Evolutionary conservation across 2,329 filamentous ascomycete genomes (phyloP).

Genomic region (Monilinia aucupariae): DNA sequence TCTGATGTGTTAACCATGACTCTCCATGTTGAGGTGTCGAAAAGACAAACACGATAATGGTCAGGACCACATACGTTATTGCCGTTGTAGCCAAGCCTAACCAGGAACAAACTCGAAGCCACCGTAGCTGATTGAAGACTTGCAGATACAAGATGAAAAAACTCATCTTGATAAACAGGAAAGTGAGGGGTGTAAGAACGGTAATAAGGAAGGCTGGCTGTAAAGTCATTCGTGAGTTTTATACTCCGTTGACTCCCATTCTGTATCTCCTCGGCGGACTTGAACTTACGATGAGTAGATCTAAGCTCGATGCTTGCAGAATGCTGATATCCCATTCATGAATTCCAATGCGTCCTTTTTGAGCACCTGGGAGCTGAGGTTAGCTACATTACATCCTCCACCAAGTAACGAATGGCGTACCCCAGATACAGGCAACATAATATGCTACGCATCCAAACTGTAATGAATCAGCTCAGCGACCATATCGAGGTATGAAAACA

Average conservation of each 20-base stretch:
- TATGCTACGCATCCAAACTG: neutral
- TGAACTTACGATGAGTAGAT: neutral
- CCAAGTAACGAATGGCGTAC: neutral
- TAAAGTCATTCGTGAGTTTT: neutral
- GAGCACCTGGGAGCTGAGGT: neutral
- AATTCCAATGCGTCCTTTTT: neutral
- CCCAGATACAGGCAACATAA: constrained; percentile 1
- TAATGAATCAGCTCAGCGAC: neutral
- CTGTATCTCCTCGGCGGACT: neutral
- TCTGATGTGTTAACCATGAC: neutral
- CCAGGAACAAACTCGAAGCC: constrained; percentile 2
- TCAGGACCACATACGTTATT: neutral
- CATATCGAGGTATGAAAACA: neutral
- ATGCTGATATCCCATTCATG: constrained; percentile 2
- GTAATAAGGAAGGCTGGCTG: neutral
- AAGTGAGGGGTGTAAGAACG: neutral
- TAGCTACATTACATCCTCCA: neutral
- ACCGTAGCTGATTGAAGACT: neutral
- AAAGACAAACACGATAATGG: neutral
- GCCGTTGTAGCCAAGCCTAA: neutral
- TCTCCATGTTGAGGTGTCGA: neutral
- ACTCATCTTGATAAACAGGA: neutral
- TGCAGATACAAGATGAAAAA: constrained; percentile 4
- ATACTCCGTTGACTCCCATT: neutral
- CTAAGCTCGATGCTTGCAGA: neutral